Base-by-base conservation (phyloP, 1,284 basidiomycete genomes). In the Naganishia liquefaciens region DNA sequence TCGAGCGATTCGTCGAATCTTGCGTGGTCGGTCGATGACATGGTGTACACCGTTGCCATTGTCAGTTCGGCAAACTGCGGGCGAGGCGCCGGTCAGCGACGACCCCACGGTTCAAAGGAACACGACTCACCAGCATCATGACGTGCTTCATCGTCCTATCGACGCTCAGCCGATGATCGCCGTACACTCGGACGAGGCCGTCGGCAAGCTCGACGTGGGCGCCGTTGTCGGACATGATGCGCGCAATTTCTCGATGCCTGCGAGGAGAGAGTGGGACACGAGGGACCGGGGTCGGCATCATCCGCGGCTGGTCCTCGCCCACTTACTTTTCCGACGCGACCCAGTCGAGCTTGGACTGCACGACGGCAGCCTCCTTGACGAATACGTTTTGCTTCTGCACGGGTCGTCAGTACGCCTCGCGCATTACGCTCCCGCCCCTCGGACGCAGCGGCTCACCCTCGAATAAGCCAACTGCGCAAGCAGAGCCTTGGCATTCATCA, bases 301-400 rank as follows among this genome's bases (percentile, higher is more conserved):
- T 91, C 70, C 98, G 82, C 70, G 96, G 93, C 65, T 97, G 2
- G 6, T 27, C 9, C 33, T 13, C 27, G 19, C 13, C 17, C 19
- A 55, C 94, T 37, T 90, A 83, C 47, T 90, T 87, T 78, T 99
- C 93, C 21, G 89, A 89, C 64, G 98, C 87, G 85, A 99, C 89
- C 94, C 95, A 98, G 75, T 99, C 95, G 70, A 99, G 83, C 79
- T 99, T 99, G 69, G 95, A 88, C 43, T 96, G 95, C 33, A 97
- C 84, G 68, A 98, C 89, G 13, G 92, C 90, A 4, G 92, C 93
- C 75, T 98, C 93, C 68, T 93, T 84, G 21, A 93, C 94, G 66
- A 97, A 89, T 69, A 96, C 86, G 57, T 86, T 85, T 77, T 96
- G 95, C 76, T 88, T 89, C 93, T 95, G 74, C 9, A 30, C 42